Conservation (phyloP, 495 filamentous ascomycete species). For the Lasiosphaeria hispida region DNA sequence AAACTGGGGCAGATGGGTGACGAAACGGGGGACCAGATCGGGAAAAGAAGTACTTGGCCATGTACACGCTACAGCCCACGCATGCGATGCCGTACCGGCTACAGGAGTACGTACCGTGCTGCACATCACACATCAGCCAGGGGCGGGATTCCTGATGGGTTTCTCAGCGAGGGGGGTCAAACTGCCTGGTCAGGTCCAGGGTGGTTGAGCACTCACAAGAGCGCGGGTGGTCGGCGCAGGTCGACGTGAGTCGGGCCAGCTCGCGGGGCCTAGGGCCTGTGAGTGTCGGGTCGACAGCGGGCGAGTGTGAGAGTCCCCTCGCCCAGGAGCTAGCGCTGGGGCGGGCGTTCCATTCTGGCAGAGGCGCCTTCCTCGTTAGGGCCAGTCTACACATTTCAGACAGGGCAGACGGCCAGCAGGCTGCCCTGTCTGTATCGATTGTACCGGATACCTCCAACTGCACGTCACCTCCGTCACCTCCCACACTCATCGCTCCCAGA, state of each 20-base stretch:
- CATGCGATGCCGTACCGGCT: constrained; percentile 19
- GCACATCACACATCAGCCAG: constrained; percentile 16
- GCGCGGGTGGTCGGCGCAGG: constrained; percentile 19
- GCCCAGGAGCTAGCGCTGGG: not conserved
- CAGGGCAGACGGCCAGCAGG: not conserved
- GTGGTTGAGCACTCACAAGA: constrained; percentile 1
- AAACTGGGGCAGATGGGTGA: constrained; percentile 30
- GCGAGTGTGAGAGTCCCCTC: not conserved
- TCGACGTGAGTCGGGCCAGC: constrained; percentile 9
- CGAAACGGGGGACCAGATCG: constrained; percentile 29
- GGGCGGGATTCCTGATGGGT: not conserved
- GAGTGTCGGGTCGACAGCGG: not conserved
- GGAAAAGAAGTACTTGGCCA: constrained; percentile 18
- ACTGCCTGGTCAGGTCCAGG: no score
- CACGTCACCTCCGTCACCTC: constrained; percentile 9
- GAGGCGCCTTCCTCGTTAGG: constrained; percentile 15
- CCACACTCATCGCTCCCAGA: not conserved
- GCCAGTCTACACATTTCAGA: constrained; percentile 4
- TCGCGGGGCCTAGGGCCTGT: not conserved
- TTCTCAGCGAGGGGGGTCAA: no score
- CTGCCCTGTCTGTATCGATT: not conserved
- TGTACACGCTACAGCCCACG: no score
- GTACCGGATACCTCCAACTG: constrained; percentile 15
- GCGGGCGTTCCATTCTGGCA: not conserved
- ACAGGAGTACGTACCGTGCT: constrained; percentile 9